Conservation (phyloP, 805 yeast species). For the Lipomyces kockii region DNA sequence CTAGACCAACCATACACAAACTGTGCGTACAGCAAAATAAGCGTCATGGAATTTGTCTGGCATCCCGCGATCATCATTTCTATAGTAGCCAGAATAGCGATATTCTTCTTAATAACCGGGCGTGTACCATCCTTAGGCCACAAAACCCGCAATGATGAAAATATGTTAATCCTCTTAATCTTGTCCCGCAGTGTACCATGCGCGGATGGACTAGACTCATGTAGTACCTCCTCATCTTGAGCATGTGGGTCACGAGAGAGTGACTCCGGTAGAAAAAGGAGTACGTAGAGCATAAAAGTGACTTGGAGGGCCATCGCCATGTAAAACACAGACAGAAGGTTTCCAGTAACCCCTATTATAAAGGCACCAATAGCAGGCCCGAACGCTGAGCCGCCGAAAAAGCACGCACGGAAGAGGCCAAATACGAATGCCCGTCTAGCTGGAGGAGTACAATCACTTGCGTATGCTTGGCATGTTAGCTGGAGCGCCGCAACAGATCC, state of each 20-base stretch:
- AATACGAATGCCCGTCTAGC: conserved; percentile 52
- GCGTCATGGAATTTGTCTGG: conserved; percentile 24
- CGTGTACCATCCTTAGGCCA: conserved; percentile 30
- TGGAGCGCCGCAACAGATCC: conserved; percentile 66
- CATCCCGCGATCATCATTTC: conserved; percentile 30
- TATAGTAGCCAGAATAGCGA: conserved; percentile 16
- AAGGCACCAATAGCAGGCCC: conserved; percentile 41
- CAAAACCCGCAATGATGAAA: conserved; percentile 39
- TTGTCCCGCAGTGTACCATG: conserved; percentile 9
- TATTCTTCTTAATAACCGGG: conserved; percentile 19
- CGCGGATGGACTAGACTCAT: background rate
- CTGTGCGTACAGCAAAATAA: conserved; percentile 40
- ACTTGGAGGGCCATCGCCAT: conserved; percentile 11
- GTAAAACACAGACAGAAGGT: conserved; percentile 17
- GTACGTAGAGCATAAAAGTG: conserved; percentile 8
- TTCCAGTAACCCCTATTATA: conserved; percentile 25
- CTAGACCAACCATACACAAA: conserved; percentile 43
- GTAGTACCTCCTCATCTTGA: conserved; percentile 8
- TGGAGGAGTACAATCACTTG: conserved; percentile 72
- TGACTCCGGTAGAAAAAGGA: conserved; percentile 32
- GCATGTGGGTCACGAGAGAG: conserved; percentile 11
- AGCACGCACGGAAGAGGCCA: conserved; percentile 38
- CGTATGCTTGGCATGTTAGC: conserved; percentile 67
- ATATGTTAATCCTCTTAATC: conserved; percentile 28
- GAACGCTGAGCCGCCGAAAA: conserved; percentile 41